Conservation (phyloP, 2,329 filamentous ascomycete species). For the Neofusicoccum cordaticola region DNA sequence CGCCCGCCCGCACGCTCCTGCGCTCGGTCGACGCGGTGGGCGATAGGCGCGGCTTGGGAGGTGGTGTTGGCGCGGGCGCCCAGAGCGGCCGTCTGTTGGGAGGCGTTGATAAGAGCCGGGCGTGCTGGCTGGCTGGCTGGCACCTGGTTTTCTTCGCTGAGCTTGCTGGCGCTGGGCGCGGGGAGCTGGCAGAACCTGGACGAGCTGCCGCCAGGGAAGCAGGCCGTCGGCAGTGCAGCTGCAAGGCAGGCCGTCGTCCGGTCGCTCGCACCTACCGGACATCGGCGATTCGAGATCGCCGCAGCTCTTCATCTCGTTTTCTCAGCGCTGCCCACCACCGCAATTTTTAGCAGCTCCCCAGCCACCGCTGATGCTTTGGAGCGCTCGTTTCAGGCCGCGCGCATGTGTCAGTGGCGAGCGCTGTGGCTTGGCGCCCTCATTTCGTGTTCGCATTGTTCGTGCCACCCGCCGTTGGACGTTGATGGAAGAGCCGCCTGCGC, state of each 20-base stretch:
- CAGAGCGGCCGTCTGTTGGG: background rate
- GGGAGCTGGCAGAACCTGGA: background rate
- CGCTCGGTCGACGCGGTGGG: background rate
- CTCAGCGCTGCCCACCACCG: background rate
- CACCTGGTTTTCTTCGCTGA: background rate
- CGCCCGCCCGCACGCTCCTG: background rate
- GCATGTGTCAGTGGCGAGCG: slow-evolving; percentile 5
- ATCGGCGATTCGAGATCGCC: slow-evolving; percentile 13
- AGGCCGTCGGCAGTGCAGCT: background rate
- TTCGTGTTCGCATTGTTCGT: background rate
- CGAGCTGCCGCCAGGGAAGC: background rate
- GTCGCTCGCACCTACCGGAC: background rate
- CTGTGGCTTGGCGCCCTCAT: slow-evolving; percentile 5
- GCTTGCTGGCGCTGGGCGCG: background rate
- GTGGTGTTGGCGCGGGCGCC: background rate
- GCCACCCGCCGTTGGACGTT: background rate
- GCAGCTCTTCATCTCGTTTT: slow-evolving; percentile 13
- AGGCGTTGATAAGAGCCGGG: background rate
- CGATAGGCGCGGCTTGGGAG: background rate
- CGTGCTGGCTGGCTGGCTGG: background rate
- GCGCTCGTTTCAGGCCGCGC: background rate
- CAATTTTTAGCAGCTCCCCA: background rate
- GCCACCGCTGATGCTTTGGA: background rate
- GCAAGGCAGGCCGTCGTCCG: background rate
- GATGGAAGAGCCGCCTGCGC: background rate